Base-by-base conservation (phyloP, 2,329 filamentous ascomycete species). In the Mycosphaerella sp. region DNA sequence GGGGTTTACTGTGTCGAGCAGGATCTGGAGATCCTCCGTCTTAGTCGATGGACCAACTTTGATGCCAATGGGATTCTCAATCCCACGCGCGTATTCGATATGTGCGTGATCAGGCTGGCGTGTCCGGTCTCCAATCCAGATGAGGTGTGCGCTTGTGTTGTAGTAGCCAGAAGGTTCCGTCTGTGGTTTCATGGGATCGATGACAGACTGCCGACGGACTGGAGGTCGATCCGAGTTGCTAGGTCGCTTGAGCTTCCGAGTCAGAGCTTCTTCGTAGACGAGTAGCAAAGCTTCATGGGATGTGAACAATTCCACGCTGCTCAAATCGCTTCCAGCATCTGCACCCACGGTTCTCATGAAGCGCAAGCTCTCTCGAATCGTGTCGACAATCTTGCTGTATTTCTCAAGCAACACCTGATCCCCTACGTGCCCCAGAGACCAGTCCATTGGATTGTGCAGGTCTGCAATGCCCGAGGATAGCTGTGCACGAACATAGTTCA, bases 41-140 rank as follows among this genome's bases (percentile, higher is more conserved):
- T 84, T 80, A 64, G 95, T 96, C 4, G 83, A 86, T 7, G 93
- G 93, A 0, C 93, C 93, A 52, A 98, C 87, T 71, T 98, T 98
- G 71, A 98, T 85, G 55, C 93, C 93, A 61, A 98, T 88, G 0
- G 93, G 93, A 73, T 98, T 98, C 63, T 88, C 85, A 59, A 98
- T 86, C 52, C 93, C 93, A 41, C 93, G 86, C 79, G 97, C 95
- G 77, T 94, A 98, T 72, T 98, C 93, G 56, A 98, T 86, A 70
- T 98, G 93, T 0, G 86, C 91, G 62, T 91, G 88, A 66, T 93
- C 86, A 41, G 96, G 81, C 71, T 97, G 91, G 41, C 93, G 82
- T 1, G 93, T 98, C 59, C 93, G 87, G 70, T 98, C 93, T 49
- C 93, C 93, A 62, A 98, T 94, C 93, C 93, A 98, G 68, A 98